phyloP scores from a whole-genome alignment of 306 rosid genomes.

The Citrullus amarus region DNA sequence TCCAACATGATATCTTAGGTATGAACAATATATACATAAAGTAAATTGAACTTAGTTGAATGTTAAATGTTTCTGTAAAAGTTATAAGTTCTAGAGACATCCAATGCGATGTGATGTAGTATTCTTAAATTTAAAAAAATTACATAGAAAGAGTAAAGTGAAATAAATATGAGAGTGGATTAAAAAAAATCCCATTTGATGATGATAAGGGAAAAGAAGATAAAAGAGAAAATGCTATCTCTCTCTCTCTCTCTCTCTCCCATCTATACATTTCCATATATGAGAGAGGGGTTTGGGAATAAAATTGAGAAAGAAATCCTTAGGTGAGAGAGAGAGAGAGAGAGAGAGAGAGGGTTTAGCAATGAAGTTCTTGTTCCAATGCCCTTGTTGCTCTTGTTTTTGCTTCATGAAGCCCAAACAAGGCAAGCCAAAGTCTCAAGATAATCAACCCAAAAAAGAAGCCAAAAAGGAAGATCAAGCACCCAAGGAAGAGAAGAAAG shows the following conservation, averaged over 20 bases:
- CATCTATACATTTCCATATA: too few species aligned
- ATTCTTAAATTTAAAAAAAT: background rate
- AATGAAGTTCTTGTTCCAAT: slow-evolving; percentile 59
- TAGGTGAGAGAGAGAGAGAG: background rate
- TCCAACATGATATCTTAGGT: too few species aligned
- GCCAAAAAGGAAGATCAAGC: background rate
- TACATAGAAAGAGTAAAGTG: too few species aligned
- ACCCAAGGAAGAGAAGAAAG: slow-evolving; percentile 27
- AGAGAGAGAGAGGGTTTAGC: background rate
- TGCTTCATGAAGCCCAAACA: slow-evolving; percentile 67
- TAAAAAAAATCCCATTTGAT: too few species aligned
- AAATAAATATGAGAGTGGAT: too few species aligned
- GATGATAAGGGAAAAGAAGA: background rate
- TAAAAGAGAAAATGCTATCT: too few species aligned
- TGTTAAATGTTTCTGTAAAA: too few species aligned
- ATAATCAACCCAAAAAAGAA: background rate
- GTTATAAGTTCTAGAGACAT: too few species aligned
- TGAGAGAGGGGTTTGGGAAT: background rate
- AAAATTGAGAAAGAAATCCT: background rate
- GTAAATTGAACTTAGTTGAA: too few species aligned
- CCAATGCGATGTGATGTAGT: background rate
- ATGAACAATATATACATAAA: too few species aligned
- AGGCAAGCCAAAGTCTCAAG: slow-evolving; percentile 35
- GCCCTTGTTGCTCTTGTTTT: slow-evolving; percentile 54
- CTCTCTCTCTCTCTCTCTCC: too few species aligned